phyloP scores from a whole-genome alignment of 2,329 filamentous ascomycete species.

The Penicillium corylophilum region DNA sequence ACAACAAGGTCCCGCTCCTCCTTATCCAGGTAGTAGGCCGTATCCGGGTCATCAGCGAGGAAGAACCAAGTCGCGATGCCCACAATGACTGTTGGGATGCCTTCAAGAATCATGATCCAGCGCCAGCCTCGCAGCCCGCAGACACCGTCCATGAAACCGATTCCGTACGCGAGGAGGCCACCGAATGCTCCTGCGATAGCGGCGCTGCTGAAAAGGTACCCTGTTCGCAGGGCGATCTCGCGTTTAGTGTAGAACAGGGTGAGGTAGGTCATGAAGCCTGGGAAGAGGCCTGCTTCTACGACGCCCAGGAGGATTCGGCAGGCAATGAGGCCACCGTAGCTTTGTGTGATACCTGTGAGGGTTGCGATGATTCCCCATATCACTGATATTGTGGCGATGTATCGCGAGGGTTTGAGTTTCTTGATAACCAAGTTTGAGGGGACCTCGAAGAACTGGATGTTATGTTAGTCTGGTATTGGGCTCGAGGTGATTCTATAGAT shows the following conservation, averaged over 20 bases:
- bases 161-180: slow-evolving; percentile 70
- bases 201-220: slow-evolving; percentile 65
- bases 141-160: slow-evolving; percentile 70
- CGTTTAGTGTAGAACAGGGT: slow-evolving; percentile 75
- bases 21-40: slow-evolving; percentile 59
- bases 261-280: slow-evolving; percentile 66
- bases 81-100: slow-evolving; percentile 56
- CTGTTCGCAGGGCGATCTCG: slow-evolving; percentile 70
- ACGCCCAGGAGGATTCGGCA: slow-evolving; percentile 67
- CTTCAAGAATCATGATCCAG: slow-evolving; percentile 65
- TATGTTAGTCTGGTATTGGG: slow-evolving; percentile 6
- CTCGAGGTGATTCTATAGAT: background rate
- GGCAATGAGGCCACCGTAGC: slow-evolving; percentile 64
- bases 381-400: slow-evolving; percentile 59
- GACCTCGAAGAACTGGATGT: slow-evolving; percentile 55
- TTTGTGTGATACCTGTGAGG: slow-evolving; percentile 64
- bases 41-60: slow-evolving; percentile 66
- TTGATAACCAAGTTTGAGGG: slow-evolving; percentile 66
- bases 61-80: slow-evolving; percentile 58
- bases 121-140: slow-evolving; percentile 67
- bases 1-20: slow-evolving; percentile 61
- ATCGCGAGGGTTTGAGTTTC: slow-evolving; percentile 61
- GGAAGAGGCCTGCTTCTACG: slow-evolving; percentile 70
- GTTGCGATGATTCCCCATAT: slow-evolving; percentile 53
- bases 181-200: slow-evolving; percentile 71